Evolutionary conservation across 352 stramenopile species (phyloP).

Genomic region (Peronospora destructor): DNA sequence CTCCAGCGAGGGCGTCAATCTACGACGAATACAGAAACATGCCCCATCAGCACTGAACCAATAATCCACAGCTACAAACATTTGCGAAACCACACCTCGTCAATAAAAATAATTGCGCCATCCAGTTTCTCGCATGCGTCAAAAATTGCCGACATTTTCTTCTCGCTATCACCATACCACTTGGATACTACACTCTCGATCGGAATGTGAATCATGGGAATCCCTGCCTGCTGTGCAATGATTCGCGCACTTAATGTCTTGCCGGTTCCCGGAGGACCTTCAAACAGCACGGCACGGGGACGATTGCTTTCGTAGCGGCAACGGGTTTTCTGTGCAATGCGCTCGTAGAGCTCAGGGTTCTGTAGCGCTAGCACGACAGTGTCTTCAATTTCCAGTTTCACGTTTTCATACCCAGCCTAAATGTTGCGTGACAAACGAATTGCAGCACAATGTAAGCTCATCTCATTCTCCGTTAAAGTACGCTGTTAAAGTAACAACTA

Average conservation of each 20-base stretch:
- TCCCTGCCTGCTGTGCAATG: constrained; percentile 87
- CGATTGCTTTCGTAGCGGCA: constrained; percentile 87
- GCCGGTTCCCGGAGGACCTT: constrained; percentile 90
- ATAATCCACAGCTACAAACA: not conserved
- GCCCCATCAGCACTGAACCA: constrained; percentile 1
- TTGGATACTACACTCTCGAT: constrained; percentile 92
- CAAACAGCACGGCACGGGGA: constrained; percentile 87
- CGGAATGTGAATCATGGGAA: constrained; percentile 91
- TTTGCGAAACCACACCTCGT: constrained; percentile 58
- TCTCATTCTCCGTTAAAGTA: not conserved
- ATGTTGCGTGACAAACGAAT: not conserved
- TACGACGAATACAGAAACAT: constrained; percentile 13
- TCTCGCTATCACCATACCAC: constrained; percentile 93
- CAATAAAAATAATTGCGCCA: constrained; percentile 92
- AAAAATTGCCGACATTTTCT: constrained; percentile 92
- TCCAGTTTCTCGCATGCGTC: constrained; percentile 89
- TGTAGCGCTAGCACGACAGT: constrained; percentile 89
- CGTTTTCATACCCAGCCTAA: constrained; percentile 84
- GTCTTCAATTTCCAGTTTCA: constrained; percentile 90
- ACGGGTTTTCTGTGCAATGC: constrained; percentile 86
- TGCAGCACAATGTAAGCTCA: constrained; percentile 2
- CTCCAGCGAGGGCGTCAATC: constrained; percentile 88
- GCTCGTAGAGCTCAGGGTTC: constrained; percentile 87
- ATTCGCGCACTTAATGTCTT: constrained; percentile 93
- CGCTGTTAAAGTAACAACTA: not conserved